Percentiles rank a stretch among this genome's conserved stretches.
These are phyloP conservation scores for Penicillium ucsense DNA, from an alignment of 495 filamentous ascomycete species.

Conservation along the genomic window DNA sequence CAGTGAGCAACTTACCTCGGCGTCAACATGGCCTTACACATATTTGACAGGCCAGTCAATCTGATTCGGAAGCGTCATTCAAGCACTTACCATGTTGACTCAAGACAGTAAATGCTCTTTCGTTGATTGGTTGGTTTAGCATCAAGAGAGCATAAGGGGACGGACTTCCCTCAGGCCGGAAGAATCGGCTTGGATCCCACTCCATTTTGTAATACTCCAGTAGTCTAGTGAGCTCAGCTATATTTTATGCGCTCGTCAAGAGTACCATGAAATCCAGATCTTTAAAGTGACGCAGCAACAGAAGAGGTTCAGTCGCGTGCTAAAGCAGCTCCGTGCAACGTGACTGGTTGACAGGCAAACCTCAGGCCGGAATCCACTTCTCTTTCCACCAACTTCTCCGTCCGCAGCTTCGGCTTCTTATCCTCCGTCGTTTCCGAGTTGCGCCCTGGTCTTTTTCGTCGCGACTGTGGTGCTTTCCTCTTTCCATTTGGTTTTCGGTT, in stretches of 20 bases:
- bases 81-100: constrained; percentile 46
- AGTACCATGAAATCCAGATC: too few relatives aligned
- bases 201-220: constrained; percentile 16
- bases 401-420: constrained; percentile 6
- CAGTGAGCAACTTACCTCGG: not conserved
- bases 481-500: constrained; percentile 1
- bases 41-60: not conserved
- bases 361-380: constrained; percentile 21
- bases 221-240: too few relatives aligned
- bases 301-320: constrained; percentile 4
- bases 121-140: constrained; percentile 61
- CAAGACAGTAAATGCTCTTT: constrained; percentile 37
- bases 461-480: constrained; percentile 1
- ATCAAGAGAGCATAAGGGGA: constrained; percentile 51
- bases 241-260: too few relatives aligned
- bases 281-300: not conserved
- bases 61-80: not conserved
- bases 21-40: not conserved
- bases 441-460: constrained; percentile 5
- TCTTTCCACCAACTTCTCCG: constrained; percentile 18
- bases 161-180: constrained; percentile 22
- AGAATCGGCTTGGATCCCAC: constrained; percentile 46
- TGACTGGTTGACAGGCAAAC: constrained; percentile 15
- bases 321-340: constrained; percentile 15
- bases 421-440: constrained; percentile 4